Evolutionary conservation across 2,329 filamentous ascomycete genomes (phyloP).

Genomic region (Oidium heveae): DNA sequence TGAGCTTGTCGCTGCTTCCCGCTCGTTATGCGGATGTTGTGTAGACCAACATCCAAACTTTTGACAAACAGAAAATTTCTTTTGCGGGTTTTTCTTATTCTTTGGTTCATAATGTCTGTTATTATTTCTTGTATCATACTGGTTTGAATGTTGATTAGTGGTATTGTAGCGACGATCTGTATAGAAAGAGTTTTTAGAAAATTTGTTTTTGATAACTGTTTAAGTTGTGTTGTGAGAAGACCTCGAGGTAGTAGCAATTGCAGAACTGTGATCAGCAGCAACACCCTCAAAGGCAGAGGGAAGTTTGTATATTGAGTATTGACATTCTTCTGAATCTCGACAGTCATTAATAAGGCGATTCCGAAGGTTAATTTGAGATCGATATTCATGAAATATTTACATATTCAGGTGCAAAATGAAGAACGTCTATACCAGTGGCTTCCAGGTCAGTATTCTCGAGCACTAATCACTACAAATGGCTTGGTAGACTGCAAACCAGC

Average conservation of each 20-base stretch:
- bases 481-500: too few relatives aligned
- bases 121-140: background rate
- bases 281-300: background rate
- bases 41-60: background rate
- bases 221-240: background rate
- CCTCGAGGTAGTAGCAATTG: background rate
- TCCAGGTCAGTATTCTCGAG: too few relatives aligned
- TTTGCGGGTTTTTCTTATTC: background rate
- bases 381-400: background rate
- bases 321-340: background rate
- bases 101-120: background rate
- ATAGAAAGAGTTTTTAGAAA: background rate
- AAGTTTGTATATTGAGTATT: background rate
- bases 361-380: background rate
- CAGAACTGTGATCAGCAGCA: background rate
- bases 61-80: constrained; percentile 1
- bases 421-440: too few relatives aligned
- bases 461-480: too few relatives aligned
- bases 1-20: background rate
- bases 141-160: background rate
- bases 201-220: background rate
- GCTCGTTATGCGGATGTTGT: background rate
- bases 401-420: too few relatives aligned
- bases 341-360: background rate
- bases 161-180: constrained; percentile 1